Base-by-base conservation (phyloP, 2,329 filamentous ascomycete genomes). In the Hymenoscyphus occultus region DNA sequence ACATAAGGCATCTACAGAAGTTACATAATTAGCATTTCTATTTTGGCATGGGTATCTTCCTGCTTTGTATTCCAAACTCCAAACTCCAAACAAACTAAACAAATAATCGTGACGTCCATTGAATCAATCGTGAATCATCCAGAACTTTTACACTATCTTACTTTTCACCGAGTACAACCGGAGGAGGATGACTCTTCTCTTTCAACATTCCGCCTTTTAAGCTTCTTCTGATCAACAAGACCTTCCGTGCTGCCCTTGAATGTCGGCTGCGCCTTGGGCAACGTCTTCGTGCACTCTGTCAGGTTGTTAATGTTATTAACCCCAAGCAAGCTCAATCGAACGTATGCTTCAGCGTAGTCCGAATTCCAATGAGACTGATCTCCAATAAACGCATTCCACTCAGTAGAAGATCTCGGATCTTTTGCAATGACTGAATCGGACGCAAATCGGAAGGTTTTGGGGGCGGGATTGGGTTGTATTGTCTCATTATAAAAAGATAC, bases 281-380 rank as follows among this genome's bases (percentile, higher is more conserved):
- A 74, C 2, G 82, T 82, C 69, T 81, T 79, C 10, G 82, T 83
- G 78, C 84, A 86, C 68, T 86, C 83, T 16, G 79, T 82, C 56
- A 86, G 74, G 28, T 77, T 73, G 72, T 86, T 85, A 73, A 86
- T 82, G 70, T 85, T 84, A 70, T 82, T 79, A 14, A 86, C 83
- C 2, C 84, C 84, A 12, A 86, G 79, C 2, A 86, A 75, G 39
- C 80, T 83, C 45, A 86, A 76, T 28, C 83, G 81, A 56, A 84
- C 78, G 69, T 86, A 86, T 13, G 81, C 83, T 42, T 78, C 77
- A 1, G 83, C 78, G 63, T 83, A 86, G 56, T 81, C 82, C 78
- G 35, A n/a, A 66, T 80, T 77, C 81, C 80, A 82, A 32, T 75
- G 67, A 1, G 66, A 64, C 65, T 82, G 79, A 0, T 77, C 65